Conservation (phyloP, 169 alveolate species). For the Blepharisma undulans region DNA sequence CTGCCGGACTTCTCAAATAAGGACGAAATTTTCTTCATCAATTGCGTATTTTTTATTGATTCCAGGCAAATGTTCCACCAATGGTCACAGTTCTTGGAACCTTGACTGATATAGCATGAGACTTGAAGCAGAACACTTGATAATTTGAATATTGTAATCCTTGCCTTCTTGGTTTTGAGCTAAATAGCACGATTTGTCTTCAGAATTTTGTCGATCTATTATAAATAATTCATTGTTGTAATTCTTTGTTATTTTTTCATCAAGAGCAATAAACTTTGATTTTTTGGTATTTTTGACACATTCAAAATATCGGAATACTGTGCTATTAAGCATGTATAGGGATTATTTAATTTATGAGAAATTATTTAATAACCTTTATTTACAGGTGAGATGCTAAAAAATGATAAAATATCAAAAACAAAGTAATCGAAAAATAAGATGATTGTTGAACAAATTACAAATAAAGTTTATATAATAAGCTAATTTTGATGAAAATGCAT, state of each 20-base stretch:
- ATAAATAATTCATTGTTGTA: neutral
- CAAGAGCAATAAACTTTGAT: neutral
- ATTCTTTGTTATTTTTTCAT: neutral
- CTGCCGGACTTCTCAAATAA: neutral
- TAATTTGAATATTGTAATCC: neutral
- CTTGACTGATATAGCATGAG: neutral
- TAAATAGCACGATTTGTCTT: neutral
- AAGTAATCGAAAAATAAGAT: neutral
- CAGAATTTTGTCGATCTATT: neutral
- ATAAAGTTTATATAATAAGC: neutral
- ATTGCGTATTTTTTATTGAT: neutral
- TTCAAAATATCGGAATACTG: neutral
- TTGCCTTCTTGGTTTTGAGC: neutral
- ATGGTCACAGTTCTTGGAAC: neutral
- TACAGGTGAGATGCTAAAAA: neutral
- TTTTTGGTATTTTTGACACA: neutral
- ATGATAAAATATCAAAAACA: neutral
- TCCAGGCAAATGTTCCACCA: neutral
- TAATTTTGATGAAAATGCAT: neutral
- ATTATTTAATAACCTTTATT: no score
- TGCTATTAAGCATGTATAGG: neutral
- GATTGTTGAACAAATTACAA: neutral
- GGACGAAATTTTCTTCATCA: neutral
- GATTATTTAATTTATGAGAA: neutral
- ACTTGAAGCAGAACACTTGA: neutral